Evolutionary conservation across 192 early-diverging fungal genomes (phyloP).

Genomic region (Gamsiella multidivaricata): DNA sequence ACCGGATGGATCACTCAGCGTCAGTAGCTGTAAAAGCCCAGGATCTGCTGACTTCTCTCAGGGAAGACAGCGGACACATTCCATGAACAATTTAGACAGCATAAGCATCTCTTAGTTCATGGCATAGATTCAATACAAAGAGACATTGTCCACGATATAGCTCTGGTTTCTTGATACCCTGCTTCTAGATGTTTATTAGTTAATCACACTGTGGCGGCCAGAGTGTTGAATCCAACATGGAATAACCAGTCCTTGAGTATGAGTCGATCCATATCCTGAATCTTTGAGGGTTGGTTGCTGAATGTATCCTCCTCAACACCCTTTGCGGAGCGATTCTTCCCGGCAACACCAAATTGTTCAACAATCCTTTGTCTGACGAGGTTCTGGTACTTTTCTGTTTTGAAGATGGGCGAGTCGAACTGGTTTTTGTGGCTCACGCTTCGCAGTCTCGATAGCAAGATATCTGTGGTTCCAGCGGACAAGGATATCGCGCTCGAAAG

Average conservation of each 20-base stretch:
- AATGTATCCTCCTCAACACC: background rate
- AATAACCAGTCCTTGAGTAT: slow-evolving; percentile 18
- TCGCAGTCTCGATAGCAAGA: background rate
- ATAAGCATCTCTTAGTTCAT: background rate
- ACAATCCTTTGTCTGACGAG: slow-evolving; percentile 14
- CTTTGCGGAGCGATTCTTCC: background rate
- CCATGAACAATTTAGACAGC: too few species aligned
- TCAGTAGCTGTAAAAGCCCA: slow-evolving; percentile 49
- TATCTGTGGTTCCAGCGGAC: background rate
- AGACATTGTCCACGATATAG: background rate
- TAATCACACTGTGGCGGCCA: slow-evolving; percentile 6
- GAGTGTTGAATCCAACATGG: slow-evolving; percentile 40
- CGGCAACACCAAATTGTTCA: slow-evolving; percentile 16
- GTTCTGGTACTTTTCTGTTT: slow-evolving; percentile 18
- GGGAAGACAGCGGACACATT: slow-evolving; percentile 26
- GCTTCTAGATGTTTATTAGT: background rate
- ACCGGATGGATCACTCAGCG: slow-evolving; percentile 25
- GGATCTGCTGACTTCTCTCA: slow-evolving; percentile 40
- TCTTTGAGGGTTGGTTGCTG: too few species aligned
- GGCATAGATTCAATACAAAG: background rate
- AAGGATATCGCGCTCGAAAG: background rate
- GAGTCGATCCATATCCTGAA: background rate
- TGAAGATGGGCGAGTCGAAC: slow-evolving; percentile 27
- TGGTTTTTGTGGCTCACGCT: background rate
- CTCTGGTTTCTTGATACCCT: too few species aligned